These are phyloP conservation scores for Massarina eburnea DNA, from an alignment of 2,329 filamentous ascomycete genomes.

Conservation along the genomic window DNA sequence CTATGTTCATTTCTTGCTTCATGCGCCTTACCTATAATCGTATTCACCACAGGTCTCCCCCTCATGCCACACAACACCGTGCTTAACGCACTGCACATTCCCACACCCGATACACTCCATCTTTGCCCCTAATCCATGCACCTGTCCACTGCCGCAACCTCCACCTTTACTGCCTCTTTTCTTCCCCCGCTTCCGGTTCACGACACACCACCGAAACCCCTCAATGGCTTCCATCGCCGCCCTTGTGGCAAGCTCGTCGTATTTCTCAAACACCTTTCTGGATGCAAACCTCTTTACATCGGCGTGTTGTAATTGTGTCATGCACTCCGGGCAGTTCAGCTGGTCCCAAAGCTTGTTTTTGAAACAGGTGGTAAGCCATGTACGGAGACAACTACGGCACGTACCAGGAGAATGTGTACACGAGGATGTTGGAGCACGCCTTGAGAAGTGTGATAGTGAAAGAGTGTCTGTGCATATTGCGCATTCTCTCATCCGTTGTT, in stretches of 20 bases:
- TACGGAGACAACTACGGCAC: slow-evolving; percentile 42
- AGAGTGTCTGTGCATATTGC: slow-evolving; percentile 39
- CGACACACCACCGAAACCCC: slow-evolving; percentile 58
- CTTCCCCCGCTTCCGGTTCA: slow-evolving; percentile 24
- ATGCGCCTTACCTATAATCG: slow-evolving; percentile 32
- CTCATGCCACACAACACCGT: slow-evolving; percentile 42
- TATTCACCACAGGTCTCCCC: slow-evolving; percentile 45
- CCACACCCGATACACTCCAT: slow-evolving; percentile 43
- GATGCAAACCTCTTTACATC: slow-evolving; percentile 53
- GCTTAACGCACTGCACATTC: slow-evolving; percentile 40
- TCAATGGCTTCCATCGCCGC: slow-evolving; percentile 47
- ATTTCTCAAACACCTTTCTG: slow-evolving; percentile 46
- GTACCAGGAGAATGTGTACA: slow-evolving; percentile 40
- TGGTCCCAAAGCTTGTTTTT: slow-evolving; percentile 47
- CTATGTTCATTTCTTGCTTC: too few relatives aligned
- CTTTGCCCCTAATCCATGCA: slow-evolving; percentile 51
- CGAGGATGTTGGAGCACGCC: slow-evolving; percentile 29
- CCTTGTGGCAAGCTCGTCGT: slow-evolving; percentile 49
- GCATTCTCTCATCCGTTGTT: slow-evolving; percentile 19
- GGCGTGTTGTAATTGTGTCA: slow-evolving; percentile 45
- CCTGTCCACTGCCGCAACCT: slow-evolving; percentile 54
- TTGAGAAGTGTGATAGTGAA: slow-evolving; percentile 33
- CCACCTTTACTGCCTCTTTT: not conserved
- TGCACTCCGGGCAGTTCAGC: slow-evolving; percentile 58
- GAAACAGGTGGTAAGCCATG: slow-evolving; percentile 45